Evolutionary conservation across 257 asterid genomes (phyloP), one percentile per base, ranked within the genome.

Genomic region (Marsdenia floribunda): DNA sequence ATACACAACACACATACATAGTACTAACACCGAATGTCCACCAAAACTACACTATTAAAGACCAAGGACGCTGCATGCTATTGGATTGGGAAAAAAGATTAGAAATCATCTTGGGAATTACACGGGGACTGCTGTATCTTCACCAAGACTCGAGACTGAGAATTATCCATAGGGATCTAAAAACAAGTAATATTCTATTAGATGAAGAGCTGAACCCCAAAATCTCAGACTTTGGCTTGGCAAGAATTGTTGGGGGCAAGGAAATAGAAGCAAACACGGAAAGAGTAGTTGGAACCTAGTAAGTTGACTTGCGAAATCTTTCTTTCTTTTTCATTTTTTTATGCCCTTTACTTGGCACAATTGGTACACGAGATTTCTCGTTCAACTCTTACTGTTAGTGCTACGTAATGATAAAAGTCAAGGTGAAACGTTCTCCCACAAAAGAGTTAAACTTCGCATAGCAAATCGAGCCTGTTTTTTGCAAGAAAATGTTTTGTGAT

Each of bases 201-300:
- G 77, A 73, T 60, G 70, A 73, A 60, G 70, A 73, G 70, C 61
- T 73, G 47, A 73, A 73, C 8, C 70, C 77, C 18, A 73, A 73
- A 46, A 73, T 73, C 26, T 73, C 77, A 11, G 77, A 73, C 66
- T 74, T 74, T 49, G 77, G 77, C 6, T 60, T 74, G 71, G 77
- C 77, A 35, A 74, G 61, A 42, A 47, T 74, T 22, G 53, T 74
- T 3, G 63, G 52, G 22, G 49, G 54, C 6, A 69, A 74, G 14
- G 40, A 49, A 52, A 63, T 35, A 46, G 77, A 18, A 52, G 72
- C 72, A 69, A 63, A 61, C 40, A 74, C 77, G 1, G 33, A 74
- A 0, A 71, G n/a, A 37, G 40, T 71, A 50, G 75, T 55, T 5
- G 75, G 75, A 53, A 71, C 75, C 75, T 71, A 52, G 75, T 71